These are phyloP conservation scores for Vitis hybrid DNA, from an alignment of 177 flowering plant species.

Conservation along the genomic window DNA sequence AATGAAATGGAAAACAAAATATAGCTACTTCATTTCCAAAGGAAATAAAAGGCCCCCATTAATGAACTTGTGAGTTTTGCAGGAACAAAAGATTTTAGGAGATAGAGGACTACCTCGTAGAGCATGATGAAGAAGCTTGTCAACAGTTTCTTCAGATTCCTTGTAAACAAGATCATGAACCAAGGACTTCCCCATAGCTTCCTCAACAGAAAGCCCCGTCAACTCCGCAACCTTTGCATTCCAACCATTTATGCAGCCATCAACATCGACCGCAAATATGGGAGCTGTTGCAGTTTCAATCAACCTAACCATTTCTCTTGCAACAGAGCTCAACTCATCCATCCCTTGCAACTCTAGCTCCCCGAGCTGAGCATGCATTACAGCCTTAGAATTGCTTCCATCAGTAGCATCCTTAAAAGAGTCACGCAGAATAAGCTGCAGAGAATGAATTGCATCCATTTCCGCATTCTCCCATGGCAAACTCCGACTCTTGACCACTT, in stretches of 20 bases:
- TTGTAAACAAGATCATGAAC: slow-evolving; percentile 76
- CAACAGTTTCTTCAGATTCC: slow-evolving; percentile 71
- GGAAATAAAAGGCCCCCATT: neutral
- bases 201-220: slow-evolving; percentile 83
- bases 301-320: slow-evolving; percentile 94
- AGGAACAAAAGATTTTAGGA: neutral
- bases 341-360: slow-evolving; percentile 66
- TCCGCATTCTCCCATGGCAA: slow-evolving; percentile 95
- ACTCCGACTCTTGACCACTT: slow-evolving; percentile 93
- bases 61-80: neutral
- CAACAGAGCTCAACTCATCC: slow-evolving; percentile 90
- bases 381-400: slow-evolving; percentile 57
- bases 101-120: slow-evolving; percentile 58
- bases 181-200: slow-evolving; percentile 92
- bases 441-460: slow-evolving; percentile 97
- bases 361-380: slow-evolving; percentile 39
- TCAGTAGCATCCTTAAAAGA: slow-evolving; percentile 62
- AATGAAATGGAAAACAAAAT: neutral
- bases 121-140: slow-evolving; percentile 68
- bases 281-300: slow-evolving; percentile 98
- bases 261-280: slow-evolving; percentile 83
- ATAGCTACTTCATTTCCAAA: neutral
- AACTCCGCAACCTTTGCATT: slow-evolving; percentile 95
- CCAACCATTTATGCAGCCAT: slow-evolving; percentile 89
- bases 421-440: slow-evolving; percentile 92